Base-by-base conservation (phyloP, 257 asterid genomes). In the Scutellaria minor region DNA sequence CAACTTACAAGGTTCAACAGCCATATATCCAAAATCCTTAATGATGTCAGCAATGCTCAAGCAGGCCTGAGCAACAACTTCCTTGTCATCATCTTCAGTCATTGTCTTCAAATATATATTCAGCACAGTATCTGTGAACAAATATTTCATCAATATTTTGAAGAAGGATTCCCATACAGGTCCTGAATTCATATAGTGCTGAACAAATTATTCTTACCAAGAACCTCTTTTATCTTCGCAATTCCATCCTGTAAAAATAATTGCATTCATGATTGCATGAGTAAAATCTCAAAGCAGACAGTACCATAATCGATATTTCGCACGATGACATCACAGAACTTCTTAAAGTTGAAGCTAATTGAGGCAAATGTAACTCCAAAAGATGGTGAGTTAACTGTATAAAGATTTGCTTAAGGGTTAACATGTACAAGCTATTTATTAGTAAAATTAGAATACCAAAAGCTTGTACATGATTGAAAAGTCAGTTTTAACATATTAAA, bases 61-160 rank as follows among this genome's bases (percentile, higher is more conserved):
- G 83, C 99, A 95, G 76, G 98, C 96, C 82, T 92, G 97, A 75
- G 99, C 97, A 80, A 92, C 99, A 71, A 92, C 98, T 85, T 92
- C 99, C 85, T 90, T 90, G 83, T 92, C 99, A 66, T 92, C 99
- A 76, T 95, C 97, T 64, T 90, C 96, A 39, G 85, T 78, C 96
- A 92, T 92, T 80, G 97, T 83, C 80, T 87, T 90, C 66, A 88
- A 73, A 81, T 90, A 95, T 66, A 92, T 92, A 46, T 90, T 86
- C 95, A 92, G 83, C 82, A 90, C 86, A 69, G 84, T 84, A 71
- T 90, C 98, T 94, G 86, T 78, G 66, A 41, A 72, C 22, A 65
- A 63, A 64, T 55, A 66, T 70, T 72, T 7, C 70, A 47, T 55
- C 37, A 64, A 52, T 54, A 52, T 41, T 35, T 57, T 47, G 35